Base-by-base conservation (phyloP, 768 basidiomycete genomes). In the Lentinula raphanica region DNA sequence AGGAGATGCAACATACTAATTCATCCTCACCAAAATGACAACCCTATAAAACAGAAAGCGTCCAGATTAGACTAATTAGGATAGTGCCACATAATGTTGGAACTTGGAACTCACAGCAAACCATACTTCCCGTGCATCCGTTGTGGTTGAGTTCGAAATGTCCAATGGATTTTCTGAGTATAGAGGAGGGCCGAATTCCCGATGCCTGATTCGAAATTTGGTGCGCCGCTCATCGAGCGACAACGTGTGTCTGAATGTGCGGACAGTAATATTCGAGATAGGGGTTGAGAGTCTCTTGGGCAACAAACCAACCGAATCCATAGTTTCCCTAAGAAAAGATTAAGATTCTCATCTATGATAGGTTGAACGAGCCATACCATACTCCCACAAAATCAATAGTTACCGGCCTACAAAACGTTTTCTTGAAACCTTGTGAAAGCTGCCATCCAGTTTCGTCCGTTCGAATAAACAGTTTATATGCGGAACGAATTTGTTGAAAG, bases 391-490 rank as follows among this genome's bases (percentile, higher is more conserved):
- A 82, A 31, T 79, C 75, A 15, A 82, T 76, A n/a, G 74, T 66
- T 11, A 81, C 79, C 39, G 78, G 71, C 36, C 74, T 71, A 7
- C 74, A 78, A 65, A 83, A 80, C 4, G 79, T 72, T 31, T 73
- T 71, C 64, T 81, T 82, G 70, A 82, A 83, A 0, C 70, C 74
- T 39, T 73, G 71, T 3, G 75, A 75, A 54, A 77, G 75, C 49
- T 71, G 69, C 78, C 78, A 78, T 12, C 79, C 77, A 1, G 62
- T 49, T 25, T 73, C 69, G 54, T 81, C 76, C 13, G 65, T 61
- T 1, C 69, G 66, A 7, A 72, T 76, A 70, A 75, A 84, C 77
- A 84, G 80, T 55, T 77, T 77, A 69, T 82, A 85, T 12, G 81
- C 83, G 54, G 85, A 82, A 2, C 80, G 79, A 11, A 84, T 74